Conservation (phyloP, 2,329 filamentous ascomycete species). For the Gaeumannomyces tritici region DNA sequence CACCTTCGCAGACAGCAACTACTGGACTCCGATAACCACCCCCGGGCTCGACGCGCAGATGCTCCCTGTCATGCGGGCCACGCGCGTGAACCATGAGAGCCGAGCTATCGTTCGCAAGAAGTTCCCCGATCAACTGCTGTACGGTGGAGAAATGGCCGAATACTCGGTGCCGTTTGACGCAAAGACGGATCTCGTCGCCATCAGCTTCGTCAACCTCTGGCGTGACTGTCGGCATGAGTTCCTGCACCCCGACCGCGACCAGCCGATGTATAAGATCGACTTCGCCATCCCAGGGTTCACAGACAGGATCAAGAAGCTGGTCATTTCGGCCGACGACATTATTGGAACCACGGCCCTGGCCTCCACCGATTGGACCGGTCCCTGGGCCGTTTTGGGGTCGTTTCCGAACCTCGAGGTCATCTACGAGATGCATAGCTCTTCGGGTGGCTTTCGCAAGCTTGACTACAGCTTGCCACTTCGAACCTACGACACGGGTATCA, state of each 20-base stretch:
- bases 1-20: not conserved
- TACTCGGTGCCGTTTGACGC: conserved; percentile 8
- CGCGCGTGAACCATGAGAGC: conserved; percentile 7
- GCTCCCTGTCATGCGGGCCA: not conserved
- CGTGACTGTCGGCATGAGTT: not conserved
- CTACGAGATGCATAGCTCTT: not conserved
- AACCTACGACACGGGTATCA: too few relatives aligned
- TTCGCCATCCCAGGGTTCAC: not conserved
- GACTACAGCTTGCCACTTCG: too few relatives aligned
- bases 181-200: conserved; percentile 7
- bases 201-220: not conserved
- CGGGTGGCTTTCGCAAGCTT: too few relatives aligned
- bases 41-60: not conserved
- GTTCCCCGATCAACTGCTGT: conserved; percentile 9
- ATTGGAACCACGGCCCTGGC: not conserved
- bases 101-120: conserved; percentile 6
- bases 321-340: not conserved
- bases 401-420: not conserved
- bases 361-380: conserved; percentile 1
- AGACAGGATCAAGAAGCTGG: not conserved
- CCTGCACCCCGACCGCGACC: not conserved
- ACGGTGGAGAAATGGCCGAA: not conserved
- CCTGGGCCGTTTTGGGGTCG: not conserved
- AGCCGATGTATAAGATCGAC: not conserved
- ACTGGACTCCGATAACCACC: not conserved